Base-by-base conservation (phyloP, 371 early-diverging fungal species). In the Neoconidiobolus thromboides region DNA sequence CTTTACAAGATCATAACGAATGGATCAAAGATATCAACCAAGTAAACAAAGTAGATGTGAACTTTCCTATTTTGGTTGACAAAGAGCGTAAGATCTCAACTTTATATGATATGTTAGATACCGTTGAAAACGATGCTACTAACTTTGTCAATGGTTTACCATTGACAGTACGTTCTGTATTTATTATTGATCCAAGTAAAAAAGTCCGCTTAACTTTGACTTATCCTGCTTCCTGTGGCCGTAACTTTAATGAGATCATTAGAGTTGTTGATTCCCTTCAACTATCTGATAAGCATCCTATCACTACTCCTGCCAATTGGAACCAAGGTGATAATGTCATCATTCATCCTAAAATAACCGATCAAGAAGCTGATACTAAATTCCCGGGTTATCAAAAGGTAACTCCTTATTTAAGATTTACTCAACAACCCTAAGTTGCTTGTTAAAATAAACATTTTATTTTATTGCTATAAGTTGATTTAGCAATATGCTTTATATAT, bases 231-330 rank as follows among this genome's bases (percentile, higher is more conserved):
- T 80, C 65, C 55, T 73, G 71, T 44, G 96, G 96, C 43, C 84
- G 96, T 66, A 93, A 93, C 83, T 92, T 92, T 81, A 83, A 89
- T 66, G 94, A 96, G 76, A 83, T 94, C 68, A 69, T 96, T 65
- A 85, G 96, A 39, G 84, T 85, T 10, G 76, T 93, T 48, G 96
- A 96, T 72, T 85, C 91, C 37, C 74, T 96, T 58, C 92, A 92
- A 72, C 73, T 93, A 51, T 81, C 82, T 56, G 94, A 96, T 69
- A 76, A 75, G 64, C 73, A 85, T 69, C 81, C 83, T 40, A 81
- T 93, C 66, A 89, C 92, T 36, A 96, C 96, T 36, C 96, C 96
- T 12, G 93, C 86, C 64, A 85, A 90, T 76, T 96, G 96, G 96
- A 81, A 76, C 71, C 74, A 78, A 55, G 87, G 85, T 37, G 84